A percentile compares a stretch with the other conserved stretches of the same genome.
Evolutionary conservation across 2,329 filamentous ascomycete genomes (phyloP).

Genomic region (Diaporthe vexans): DNA sequence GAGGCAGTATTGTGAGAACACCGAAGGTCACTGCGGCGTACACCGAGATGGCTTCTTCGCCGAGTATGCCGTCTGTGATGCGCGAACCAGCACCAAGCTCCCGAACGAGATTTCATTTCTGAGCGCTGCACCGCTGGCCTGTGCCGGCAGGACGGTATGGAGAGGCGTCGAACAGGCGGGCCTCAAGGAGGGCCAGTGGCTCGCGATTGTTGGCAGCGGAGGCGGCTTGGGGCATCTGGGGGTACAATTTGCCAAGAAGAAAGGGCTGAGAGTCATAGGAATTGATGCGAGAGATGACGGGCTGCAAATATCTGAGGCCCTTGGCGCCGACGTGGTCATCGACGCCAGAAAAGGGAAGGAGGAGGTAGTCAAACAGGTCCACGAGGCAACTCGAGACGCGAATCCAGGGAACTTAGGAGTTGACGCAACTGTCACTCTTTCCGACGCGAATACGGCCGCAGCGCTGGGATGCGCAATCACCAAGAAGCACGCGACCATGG

Average conservation of each 20-base stretch:
- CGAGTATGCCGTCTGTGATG: slow-evolving; percentile 67
- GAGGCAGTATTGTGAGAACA: slow-evolving; percentile 65
- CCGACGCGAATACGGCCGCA: slow-evolving; percentile 65
- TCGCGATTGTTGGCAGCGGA: slow-evolving; percentile 63
- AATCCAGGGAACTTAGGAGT: slow-evolving; percentile 58
- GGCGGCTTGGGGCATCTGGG: slow-evolving; percentile 69
- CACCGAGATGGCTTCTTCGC: slow-evolving; percentile 68
- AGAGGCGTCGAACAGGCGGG: slow-evolving; percentile 59
- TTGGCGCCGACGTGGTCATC: slow-evolving; percentile 65
- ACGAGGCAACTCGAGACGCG: slow-evolving; percentile 55
- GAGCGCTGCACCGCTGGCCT: slow-evolving; percentile 69
- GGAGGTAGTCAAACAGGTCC: slow-evolving; percentile 61
- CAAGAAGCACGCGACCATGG: slow-evolving; percentile 69
- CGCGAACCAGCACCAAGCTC: slow-evolving; percentile 58
- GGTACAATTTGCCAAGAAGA: slow-evolving; percentile 62
- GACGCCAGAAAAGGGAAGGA: slow-evolving; percentile 65
- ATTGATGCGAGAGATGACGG: slow-evolving; percentile 69
- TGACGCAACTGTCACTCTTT: slow-evolving; percentile 66
- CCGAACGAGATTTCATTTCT: slow-evolving; percentile 63
- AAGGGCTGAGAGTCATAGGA: slow-evolving; percentile 65
- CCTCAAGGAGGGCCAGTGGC: slow-evolving; percentile 51
- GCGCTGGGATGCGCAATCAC: slow-evolving; percentile 68
- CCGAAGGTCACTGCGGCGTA: slow-evolving; percentile 63
- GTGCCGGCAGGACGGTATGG: slow-evolving; percentile 67
- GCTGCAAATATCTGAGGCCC: slow-evolving; percentile 59